Base-by-base conservation (phyloP, 2,329 filamentous ascomycete species). In the Didymella arachidicola region DNA sequence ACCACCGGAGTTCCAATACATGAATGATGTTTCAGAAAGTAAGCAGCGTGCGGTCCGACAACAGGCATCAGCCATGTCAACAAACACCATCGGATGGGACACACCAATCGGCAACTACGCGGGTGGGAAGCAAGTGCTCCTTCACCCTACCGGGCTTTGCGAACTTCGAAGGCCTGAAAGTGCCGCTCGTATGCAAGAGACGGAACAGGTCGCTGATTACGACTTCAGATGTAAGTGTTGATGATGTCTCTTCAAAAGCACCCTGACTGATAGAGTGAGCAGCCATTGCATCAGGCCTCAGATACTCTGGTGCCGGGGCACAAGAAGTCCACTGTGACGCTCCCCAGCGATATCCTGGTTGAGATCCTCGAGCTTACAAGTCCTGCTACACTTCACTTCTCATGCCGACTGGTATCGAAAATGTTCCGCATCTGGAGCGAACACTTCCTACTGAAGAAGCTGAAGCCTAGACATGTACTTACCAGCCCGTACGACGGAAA, bases 61-160 rank as follows among this genome's bases (percentile, higher is more conserved):
- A 45, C 26, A 45, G n/a, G 22, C 26, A n/a, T 45, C 43, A 19
- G 25, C 43, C 26, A 18, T 29, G n/a, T 45, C 43, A 2, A 29
- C 43, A 18, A 45, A 30, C 16, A 45, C 43, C n/a, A 45, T 45
- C 43, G 43, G 43, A 27, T 45, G 43, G 26, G 14, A 30, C 16
- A 45, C 43, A 6, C 43, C 26, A 45, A 29, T 45, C 16, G 43
- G 43, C n/a, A 27, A 45, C 4, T 29, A 29, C 16, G 26, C 43
- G 7, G 26, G 25, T 12, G 27, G 43, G n/a, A 30, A 30, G 27
- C 43, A 45, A 14, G 27, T 18, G 26, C 19, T n/a, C 26, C 43
- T 29, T 30, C 43, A 45, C 27, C 26, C 26, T 30, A 45, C 26
- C 3, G 26, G 43, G 7, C 26, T 19, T 16, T 30, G 29, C 16